A percentile compares a stretch with the other conserved stretches of the same genome.
Evolutionary conservation across 768 basidiomycete species (phyloP).

Genomic region (Kwoniella sp.): DNA sequence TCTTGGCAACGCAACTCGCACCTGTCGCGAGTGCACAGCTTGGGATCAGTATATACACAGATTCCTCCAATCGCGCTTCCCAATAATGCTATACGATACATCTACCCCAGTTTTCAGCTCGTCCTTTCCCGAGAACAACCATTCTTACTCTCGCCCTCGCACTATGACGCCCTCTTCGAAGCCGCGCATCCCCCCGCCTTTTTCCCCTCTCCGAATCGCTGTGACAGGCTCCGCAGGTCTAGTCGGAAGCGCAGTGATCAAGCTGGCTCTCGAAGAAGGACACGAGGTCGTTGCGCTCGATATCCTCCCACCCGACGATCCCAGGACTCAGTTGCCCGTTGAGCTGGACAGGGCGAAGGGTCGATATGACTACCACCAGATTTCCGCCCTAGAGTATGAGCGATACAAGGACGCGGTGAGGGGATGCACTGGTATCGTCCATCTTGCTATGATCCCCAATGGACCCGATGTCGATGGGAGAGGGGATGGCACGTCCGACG

Average conservation of each 20-base stretch:
- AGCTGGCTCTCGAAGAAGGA: conserved; percentile 31
- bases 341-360: not conserved
- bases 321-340: not conserved
- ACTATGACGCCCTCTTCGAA: not conserved
- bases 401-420: conserved; percentile 25
- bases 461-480: conserved; percentile 12
- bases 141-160: not conserved
- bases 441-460: conserved; percentile 38
- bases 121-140: not conserved
- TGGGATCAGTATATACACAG: no score
- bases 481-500: not conserved
- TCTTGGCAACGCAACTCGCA: no score
- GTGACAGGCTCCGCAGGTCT: conserved; percentile 41
- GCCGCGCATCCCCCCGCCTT: not conserved
- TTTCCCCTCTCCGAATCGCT: conserved; percentile 18
- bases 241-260: conserved; percentile 26
- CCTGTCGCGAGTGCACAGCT: no score
- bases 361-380: conserved; percentile 7
- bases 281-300: conserved; percentile 45
- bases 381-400: conserved; percentile 31
- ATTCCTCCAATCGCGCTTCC: no score
- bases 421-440: conserved; percentile 45
- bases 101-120: not conserved
- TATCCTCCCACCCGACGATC: conserved; percentile 3
- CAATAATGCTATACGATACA: not conserved